A percentile compares a stretch with the other conserved stretches of the same genome.
Conservation (phyloP, 352 stramenopile species). For the Discostella stelligera region DNA sequence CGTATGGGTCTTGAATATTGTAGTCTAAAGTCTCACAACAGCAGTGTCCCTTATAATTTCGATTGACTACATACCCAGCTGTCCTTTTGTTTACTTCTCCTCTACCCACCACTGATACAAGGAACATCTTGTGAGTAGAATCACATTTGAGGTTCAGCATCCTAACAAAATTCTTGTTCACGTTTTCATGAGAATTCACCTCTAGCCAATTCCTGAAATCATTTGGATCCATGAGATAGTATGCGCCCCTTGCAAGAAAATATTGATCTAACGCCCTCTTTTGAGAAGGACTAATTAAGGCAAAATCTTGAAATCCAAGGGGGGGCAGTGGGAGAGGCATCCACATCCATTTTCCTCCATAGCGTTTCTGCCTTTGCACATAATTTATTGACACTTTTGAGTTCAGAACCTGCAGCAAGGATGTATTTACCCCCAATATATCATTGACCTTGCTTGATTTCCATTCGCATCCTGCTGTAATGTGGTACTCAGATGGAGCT, state of each 20-base stretch:
- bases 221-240: neutral
- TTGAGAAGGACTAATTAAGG: neutral
- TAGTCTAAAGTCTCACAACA: neutral
- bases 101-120: neutral
- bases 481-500: neutral
- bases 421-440: too few species aligned
- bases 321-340: neutral
- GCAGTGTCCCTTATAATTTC: neutral
- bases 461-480: neutral
- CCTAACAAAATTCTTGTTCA: neutral
- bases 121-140: neutral
- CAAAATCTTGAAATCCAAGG: neutral
- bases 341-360: neutral
- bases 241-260: neutral
- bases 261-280: neutral
- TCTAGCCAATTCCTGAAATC: slow-evolving; percentile 5
- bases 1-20: too few species aligned
- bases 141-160: neutral
- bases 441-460: neutral
- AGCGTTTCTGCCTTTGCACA: neutral
- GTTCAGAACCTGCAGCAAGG: neutral
- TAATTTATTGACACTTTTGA: neutral
- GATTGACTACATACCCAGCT: neutral
- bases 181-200: neutral
- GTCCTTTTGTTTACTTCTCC: neutral